Conservation (phyloP, 495 filamentous ascomycete genomes). For the Annulohypoxylon bovei region DNA sequence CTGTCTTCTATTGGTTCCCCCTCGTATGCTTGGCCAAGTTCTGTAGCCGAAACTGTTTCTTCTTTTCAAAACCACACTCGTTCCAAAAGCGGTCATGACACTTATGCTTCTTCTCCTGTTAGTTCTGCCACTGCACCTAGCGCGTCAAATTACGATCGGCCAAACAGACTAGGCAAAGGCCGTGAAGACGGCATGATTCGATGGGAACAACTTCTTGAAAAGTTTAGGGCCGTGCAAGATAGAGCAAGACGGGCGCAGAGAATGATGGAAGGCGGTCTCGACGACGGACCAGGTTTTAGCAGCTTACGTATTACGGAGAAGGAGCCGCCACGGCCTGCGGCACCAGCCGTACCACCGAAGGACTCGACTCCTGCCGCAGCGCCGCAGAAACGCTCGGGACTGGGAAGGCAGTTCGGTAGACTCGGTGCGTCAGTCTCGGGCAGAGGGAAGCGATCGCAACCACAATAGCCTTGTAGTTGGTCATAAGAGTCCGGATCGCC, state of each 20-base stretch:
- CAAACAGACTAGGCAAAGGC: conserved; percentile 78
- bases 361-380: conserved; percentile 48
- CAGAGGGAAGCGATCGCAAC: conserved; percentile 58
- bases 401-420: conserved; percentile 74
- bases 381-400: conserved; percentile 66
- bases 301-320: conserved; percentile 59
- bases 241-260: conserved; percentile 65
- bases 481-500: background rate
- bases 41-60: conserved; percentile 52
- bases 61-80: conserved; percentile 44
- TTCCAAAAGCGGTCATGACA: conserved; percentile 44
- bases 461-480: conserved; percentile 29
- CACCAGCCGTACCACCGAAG: conserved; percentile 54
- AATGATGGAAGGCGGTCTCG: conserved; percentile 46
- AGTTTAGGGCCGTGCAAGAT: conserved; percentile 91
- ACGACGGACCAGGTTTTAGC: conserved; percentile 51
- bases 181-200: conserved; percentile 85
- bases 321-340: conserved; percentile 41
- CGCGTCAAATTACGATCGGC: conserved; percentile 73
- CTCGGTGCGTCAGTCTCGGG: conserved; percentile 73
- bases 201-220: conserved; percentile 96
- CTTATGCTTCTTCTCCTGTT: conserved; percentile 44
- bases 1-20: conserved; percentile 27
- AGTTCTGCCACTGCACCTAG: conserved; percentile 60
- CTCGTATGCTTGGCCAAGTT: conserved; percentile 51